These are phyloP conservation scores for Arabidopsis hybrid DNA, from an alignment of 441 rosid species.

Conservation along the genomic window DNA sequence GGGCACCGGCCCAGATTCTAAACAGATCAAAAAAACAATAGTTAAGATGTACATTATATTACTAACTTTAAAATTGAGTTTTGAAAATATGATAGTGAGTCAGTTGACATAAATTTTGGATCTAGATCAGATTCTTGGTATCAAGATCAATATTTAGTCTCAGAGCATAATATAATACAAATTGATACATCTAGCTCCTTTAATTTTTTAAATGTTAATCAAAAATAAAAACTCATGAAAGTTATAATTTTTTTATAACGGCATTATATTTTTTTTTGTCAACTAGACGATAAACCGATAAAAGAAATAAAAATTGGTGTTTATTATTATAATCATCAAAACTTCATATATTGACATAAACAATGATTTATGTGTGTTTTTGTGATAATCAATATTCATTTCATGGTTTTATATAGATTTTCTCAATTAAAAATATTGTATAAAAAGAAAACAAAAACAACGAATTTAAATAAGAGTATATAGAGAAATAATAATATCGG, in stretches of 20 bases:
- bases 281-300: background rate
- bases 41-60: no score
- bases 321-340: background rate
- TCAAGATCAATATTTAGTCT: no score
- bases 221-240: background rate
- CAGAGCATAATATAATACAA: background rate
- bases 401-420: background rate
- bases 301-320: background rate
- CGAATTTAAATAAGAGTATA: no score
- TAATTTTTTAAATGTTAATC: background rate
- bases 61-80: no score
- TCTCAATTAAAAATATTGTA: no score
- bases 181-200: background rate
- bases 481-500: no score
- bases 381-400: background rate
- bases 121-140: no score
- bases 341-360: background rate
- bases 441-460: no score
- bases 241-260: background rate
- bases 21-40: background rate
- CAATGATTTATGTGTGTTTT: background rate
- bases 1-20: background rate
- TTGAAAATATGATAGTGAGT: background rate
- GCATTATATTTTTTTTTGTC: background rate
- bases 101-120: background rate